A percentile compares a stretch with the other conserved stretches of the same genome.
phyloP scores from a whole-genome alignment of 2,329 filamentous ascomycete species.

The Fusarium acutatum region DNA sequence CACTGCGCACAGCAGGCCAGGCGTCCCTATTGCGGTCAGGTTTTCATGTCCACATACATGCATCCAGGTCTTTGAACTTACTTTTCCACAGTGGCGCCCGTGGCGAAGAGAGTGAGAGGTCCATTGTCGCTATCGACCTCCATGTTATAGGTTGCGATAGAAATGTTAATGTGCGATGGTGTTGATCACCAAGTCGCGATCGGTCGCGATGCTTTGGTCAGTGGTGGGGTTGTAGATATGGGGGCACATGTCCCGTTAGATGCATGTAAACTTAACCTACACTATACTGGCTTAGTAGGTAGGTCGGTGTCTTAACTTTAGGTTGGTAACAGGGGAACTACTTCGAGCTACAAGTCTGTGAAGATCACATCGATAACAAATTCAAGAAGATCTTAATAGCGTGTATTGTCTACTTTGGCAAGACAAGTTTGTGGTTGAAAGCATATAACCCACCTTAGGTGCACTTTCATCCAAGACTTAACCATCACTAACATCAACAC shows the following conservation, averaged over 20 bases:
- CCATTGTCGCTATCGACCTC: constrained; percentile 64
- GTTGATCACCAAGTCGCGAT: constrained; percentile 16
- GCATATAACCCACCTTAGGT: neutral
- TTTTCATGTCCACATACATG: constrained; percentile 14
- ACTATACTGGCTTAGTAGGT: neutral
- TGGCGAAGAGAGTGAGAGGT: constrained; percentile 57
- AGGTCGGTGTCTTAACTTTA: neutral
- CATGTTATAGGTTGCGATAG: constrained; percentile 52
- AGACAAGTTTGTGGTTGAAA: neutral
- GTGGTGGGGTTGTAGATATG: constrained; percentile 44
- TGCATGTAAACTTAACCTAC: constrained; percentile 33
- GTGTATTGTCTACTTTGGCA: neutral
- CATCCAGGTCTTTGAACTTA: constrained; percentile 48
- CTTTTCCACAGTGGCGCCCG: constrained; percentile 64
- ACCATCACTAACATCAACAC: neutral
- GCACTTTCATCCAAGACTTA: neutral
- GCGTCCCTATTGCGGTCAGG: constrained; percentile 61
- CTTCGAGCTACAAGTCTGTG: neutral
- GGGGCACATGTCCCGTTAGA: constrained; percentile 36
- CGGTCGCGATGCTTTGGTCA: constrained; percentile 13
- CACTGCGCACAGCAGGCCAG: constrained; percentile 74
- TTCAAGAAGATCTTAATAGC: neutral
- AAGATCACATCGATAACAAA: neutral
- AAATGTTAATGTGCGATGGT: constrained; percentile 13
- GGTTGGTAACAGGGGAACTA: neutral